These are phyloP conservation scores for Penstemon newberryi DNA, from an alignment of 257 asterid genomes.

Conservation along the genomic window DNA sequence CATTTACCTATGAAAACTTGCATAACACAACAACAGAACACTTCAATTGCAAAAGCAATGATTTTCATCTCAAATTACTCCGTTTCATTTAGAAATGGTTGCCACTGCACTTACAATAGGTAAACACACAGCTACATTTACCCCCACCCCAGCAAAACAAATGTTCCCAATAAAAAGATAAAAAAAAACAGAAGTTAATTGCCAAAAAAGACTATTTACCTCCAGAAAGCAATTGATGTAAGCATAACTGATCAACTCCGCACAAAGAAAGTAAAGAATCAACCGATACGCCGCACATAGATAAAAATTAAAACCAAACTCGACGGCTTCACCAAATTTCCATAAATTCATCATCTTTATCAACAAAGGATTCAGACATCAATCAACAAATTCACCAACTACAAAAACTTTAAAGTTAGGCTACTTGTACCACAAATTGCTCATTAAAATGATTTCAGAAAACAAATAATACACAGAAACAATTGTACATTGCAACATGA, in stretches of 20 bases:
- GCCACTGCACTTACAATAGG: no score
- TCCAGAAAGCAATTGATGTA: no score
- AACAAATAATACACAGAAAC: not conserved
- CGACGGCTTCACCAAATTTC: conserved; percentile 12
- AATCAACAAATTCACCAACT: conserved; percentile 4
- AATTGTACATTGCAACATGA: not conserved
- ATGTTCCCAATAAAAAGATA: no score
- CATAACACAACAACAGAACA: no score
- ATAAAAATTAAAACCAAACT: not conserved
- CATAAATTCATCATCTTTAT: not conserved
- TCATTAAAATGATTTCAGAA: conserved; percentile 1
- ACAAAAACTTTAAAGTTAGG: conserved; percentile 4
- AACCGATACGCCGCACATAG: not conserved
- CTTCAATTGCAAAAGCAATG: no score
- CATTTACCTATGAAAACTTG: no score
- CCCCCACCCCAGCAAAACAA: not conserved
- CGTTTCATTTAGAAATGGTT: no score
- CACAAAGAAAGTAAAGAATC: not conserved
- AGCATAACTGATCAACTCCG: not conserved
- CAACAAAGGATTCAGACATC: not conserved
- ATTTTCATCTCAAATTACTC: no score
- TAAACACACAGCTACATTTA: not conserved
- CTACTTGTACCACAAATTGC: not conserved
- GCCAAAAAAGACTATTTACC: no score
- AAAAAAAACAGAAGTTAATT: no score